phyloP scores from a whole-genome alignment of 1,284 basidiomycete species.

The Chondrostereum purpureum region DNA sequence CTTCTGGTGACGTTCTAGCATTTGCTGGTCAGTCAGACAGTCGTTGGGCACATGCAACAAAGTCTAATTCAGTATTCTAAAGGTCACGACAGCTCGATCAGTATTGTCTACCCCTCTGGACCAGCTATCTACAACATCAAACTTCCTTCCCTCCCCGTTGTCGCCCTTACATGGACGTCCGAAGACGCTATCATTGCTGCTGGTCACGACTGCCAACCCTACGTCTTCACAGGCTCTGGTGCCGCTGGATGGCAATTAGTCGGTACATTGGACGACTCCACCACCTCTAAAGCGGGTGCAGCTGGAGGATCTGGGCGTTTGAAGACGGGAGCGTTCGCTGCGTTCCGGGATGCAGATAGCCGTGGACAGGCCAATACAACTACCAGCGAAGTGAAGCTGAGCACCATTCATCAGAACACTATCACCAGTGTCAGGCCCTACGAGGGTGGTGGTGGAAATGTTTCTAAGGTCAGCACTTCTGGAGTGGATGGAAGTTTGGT shows the following conservation, averaged over 20 bases:
- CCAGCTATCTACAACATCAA: conserved; percentile 69
- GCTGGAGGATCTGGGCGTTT: conserved; percentile 69
- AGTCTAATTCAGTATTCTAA: too few relatives aligned
- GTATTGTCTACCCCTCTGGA: conserved; percentile 79
- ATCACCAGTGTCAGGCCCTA: conserved; percentile 39
- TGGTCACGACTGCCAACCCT: conserved; percentile 96
- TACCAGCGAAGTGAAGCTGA: conserved; percentile 52
- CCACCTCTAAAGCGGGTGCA: conserved; percentile 39
- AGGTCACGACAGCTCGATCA: conserved; percentile 92
- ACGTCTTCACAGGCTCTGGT: conserved; percentile 71
- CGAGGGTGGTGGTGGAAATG: conserved; percentile 54
- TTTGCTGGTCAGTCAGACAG: conserved; percentile 76
- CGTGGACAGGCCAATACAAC: conserved; percentile 60
- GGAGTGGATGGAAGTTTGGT: conserved; percentile 94
- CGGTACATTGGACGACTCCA: conserved; percentile 83
- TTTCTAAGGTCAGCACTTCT: conserved; percentile 82
- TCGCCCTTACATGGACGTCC: conserved; percentile 79
- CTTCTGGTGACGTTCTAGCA: conserved; percentile 86
- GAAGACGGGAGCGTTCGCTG: conserved; percentile 92
- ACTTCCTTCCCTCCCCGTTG: conserved; percentile 71
- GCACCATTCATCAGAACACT: not conserved
- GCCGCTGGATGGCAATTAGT: conserved; percentile 67
- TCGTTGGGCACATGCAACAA: too few relatives aligned
- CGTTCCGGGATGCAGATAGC: conserved; percentile 90
- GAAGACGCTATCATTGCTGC: conserved; percentile 84